These are phyloP conservation scores for Fusarium nelsonii DNA, from an alignment of 2,329 filamentous ascomycete species.

Conservation along the genomic window DNA sequence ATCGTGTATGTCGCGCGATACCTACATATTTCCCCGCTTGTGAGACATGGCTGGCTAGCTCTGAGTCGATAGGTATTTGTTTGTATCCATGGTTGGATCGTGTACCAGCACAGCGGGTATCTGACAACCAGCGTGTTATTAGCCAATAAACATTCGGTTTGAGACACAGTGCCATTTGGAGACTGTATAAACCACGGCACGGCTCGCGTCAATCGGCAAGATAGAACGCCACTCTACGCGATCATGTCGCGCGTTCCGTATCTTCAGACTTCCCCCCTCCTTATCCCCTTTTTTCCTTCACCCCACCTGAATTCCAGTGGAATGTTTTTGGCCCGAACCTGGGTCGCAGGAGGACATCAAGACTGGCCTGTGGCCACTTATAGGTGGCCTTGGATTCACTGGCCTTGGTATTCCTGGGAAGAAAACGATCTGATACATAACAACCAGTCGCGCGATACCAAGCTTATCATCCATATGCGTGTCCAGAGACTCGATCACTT, in stretches of 20 bases:
- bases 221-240: slow-evolving; percentile 44
- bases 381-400: slow-evolving; percentile 4
- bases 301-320: slow-evolving; percentile 36
- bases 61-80: slow-evolving; percentile 19
- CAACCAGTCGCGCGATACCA: slow-evolving; percentile 1
- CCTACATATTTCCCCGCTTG: background rate
- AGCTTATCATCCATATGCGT: slow-evolving; percentile 1
- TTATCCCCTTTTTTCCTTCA: slow-evolving; percentile 25
- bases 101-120: slow-evolving; percentile 9
- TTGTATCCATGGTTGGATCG: slow-evolving; percentile 23
- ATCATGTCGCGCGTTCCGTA: slow-evolving; percentile 36
- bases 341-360: slow-evolving; percentile 33
- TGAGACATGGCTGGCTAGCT: slow-evolving; percentile 31
- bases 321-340: slow-evolving; percentile 26
- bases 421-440: slow-evolving; percentile 24
- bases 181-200: slow-evolving; percentile 6
- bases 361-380: slow-evolving; percentile 23
- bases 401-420: background rate
- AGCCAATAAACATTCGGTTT: slow-evolving; percentile 11
- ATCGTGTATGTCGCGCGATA: slow-evolving; percentile 26
- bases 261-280: slow-evolving; percentile 10
- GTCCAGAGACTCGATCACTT: background rate
- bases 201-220: slow-evolving; percentile 29
- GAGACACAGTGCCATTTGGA: slow-evolving; percentile 6
- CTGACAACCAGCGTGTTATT: slow-evolving; percentile 27